A percentile compares a stretch with the other conserved stretches of the same genome.
Conservation (phyloP, 108 stramenopile genomes). For the Fragilaria crotonensis region DNA sequence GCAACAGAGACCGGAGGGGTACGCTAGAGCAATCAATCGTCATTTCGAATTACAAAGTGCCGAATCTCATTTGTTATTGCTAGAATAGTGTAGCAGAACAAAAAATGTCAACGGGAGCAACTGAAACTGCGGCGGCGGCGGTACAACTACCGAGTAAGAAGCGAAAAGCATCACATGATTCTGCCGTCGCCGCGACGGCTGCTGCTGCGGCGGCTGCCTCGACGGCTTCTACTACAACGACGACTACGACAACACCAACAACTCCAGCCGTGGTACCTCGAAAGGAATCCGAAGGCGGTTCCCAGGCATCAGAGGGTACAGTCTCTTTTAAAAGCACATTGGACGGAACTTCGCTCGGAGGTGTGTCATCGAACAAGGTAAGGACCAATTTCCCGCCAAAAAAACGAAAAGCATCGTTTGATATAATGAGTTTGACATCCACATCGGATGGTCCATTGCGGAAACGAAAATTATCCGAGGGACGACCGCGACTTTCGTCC, state of each 20-base stretch:
- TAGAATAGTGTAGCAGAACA: no score
- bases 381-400: neutral
- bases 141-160: conserved; percentile 17
- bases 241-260: neutral
- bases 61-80: no score
- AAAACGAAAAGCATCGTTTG: neutral
- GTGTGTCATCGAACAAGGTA: no score
- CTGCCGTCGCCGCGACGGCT: neutral
- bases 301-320: neutral
- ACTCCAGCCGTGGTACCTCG: neutral
- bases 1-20: no score
- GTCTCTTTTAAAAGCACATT: neutral
- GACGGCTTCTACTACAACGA: neutral
- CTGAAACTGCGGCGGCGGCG: neutral
- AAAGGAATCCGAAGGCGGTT: neutral
- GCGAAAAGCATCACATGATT: conserved; percentile 20
- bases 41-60: no score
- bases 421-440: neutral
- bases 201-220: neutral
- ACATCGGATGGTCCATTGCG: neutral
- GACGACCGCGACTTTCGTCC: neutral
- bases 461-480: neutral
- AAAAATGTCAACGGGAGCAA: no score
- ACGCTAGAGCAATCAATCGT: no score
- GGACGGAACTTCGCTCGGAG: no score